Percentiles rank a stretch among this genome's conserved stretches.
Conservation (phyloP, 257 asterid species). For the Nicotiana tabacum region DNA sequence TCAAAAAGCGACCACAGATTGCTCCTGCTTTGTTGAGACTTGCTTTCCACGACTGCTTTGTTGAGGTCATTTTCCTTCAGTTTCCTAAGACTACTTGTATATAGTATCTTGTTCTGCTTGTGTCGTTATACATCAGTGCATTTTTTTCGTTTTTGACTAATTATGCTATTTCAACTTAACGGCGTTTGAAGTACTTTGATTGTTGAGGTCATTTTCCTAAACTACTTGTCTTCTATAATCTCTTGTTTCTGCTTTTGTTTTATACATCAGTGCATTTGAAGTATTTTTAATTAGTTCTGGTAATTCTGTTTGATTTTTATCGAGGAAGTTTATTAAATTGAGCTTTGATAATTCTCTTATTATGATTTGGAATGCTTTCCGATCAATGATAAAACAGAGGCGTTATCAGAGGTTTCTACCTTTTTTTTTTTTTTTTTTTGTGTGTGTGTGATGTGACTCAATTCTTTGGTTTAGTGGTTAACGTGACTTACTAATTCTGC, state of each 20-base stretch:
- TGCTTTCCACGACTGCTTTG: conserved; percentile 64
- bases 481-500: background rate
- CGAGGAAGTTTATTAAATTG: background rate
- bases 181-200: no score
- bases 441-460: background rate
- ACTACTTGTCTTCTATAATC: no score
- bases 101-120: background rate
- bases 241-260: background rate
- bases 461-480: background rate
- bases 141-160: background rate
- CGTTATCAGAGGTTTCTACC: background rate
- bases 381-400: background rate
- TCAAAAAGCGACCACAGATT: conserved; percentile 18
- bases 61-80: conserved; percentile 32
- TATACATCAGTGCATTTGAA: background rate
- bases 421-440: background rate
- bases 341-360: background rate
- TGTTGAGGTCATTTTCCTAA: no score
- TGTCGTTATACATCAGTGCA: background rate
- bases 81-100: background rate
- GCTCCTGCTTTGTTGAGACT: conserved; percentile 60
- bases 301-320: background rate
- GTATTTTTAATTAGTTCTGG: background rate
- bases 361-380: background rate
- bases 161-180: background rate